phyloP scores from a whole-genome alignment of 331 rosid genomes.

The Pyracantha coccinea region DNA sequence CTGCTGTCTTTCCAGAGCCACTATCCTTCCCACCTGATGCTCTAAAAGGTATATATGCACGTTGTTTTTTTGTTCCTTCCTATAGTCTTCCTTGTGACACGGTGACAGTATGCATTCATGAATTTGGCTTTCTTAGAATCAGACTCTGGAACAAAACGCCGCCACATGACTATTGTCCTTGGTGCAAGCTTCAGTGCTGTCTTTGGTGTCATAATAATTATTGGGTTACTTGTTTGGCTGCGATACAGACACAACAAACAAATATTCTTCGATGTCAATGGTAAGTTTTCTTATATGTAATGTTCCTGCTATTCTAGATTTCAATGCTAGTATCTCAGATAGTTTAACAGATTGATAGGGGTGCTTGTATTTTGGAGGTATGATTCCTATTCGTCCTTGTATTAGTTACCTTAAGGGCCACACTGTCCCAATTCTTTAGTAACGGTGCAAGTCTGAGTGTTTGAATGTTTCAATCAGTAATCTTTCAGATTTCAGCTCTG shows the following conservation, averaged over 20 bases:
- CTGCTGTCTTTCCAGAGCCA: constrained; percentile 81
- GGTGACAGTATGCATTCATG: constrained; percentile 23
- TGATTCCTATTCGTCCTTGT: not conserved
- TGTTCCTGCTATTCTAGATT: not conserved
- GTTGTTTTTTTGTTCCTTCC: not conserved
- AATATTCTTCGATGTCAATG: constrained; percentile 93
- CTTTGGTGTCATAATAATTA: constrained; percentile 42
- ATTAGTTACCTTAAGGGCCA: not conserved
- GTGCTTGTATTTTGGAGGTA: not conserved
- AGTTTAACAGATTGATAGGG: not conserved
- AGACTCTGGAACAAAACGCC: constrained; percentile 41
- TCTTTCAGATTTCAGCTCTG: not conserved
- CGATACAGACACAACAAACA: constrained; percentile 84
- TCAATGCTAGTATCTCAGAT: not conserved
- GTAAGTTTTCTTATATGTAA: constrained; percentile 26
- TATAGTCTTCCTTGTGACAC: not conserved
- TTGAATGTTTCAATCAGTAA: not conserved
- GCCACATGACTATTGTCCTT: constrained; percentile 65
- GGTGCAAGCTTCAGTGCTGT: constrained; percentile 85
- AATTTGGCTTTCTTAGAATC: constrained; percentile 43
- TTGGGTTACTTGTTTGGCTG: constrained; percentile 76
- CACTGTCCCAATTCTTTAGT: not conserved
- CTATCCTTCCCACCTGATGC: constrained; percentile 80
- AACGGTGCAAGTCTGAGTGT: not conserved
- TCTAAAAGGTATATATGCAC: constrained; percentile 40